phyloP scores from a whole-genome alignment of 306 rosid species.

The Myrica gale region DNA sequence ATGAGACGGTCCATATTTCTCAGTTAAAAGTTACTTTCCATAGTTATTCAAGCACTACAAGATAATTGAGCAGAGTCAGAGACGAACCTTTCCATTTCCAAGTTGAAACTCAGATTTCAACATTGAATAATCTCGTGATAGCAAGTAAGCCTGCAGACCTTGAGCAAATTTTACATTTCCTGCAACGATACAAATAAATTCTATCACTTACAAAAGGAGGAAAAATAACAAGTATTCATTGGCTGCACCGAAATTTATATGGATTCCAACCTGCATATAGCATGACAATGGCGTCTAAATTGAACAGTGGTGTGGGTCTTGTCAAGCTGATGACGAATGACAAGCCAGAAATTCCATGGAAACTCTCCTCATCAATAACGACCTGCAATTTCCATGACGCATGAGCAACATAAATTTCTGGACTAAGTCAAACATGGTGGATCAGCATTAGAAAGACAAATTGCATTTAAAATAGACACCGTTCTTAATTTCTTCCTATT shows the following conservation, averaged over 20 bases:
- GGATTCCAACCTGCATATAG: conserved; percentile 51
- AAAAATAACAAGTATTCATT: not conserved
- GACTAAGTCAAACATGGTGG: not conserved
- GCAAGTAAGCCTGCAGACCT: conserved; percentile 51
- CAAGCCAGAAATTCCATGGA: conserved; percentile 72
- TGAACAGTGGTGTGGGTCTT: conserved; percentile 57
- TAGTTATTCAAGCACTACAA: not conserved
- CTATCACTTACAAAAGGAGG: conserved; percentile 1
- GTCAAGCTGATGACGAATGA: conserved; percentile 73
- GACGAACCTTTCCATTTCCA: conserved; percentile 78
- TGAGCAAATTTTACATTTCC: conserved; percentile 53
- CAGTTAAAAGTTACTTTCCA: not conserved
- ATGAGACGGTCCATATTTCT: conserved; percentile 5
- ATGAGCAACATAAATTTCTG: not conserved
- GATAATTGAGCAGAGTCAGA: not conserved
- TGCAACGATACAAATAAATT: conserved; percentile 31
- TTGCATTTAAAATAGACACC: not conserved
- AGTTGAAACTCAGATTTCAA: conserved; percentile 68
- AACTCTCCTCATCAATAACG: conserved; percentile 67
- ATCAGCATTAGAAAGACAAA: not conserved
- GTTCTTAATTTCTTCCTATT: not conserved
- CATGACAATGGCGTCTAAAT: conserved; percentile 40
- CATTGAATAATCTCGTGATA: conserved; percentile 69
- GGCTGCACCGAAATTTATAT: not conserved
- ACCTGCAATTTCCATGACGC: conserved; percentile 49